A percentile compares a stretch with the other conserved stretches of the same genome.
These are phyloP conservation scores for Hura crepitans DNA, from an alignment of 441 rosid genomes.

Conservation along the genomic window DNA sequence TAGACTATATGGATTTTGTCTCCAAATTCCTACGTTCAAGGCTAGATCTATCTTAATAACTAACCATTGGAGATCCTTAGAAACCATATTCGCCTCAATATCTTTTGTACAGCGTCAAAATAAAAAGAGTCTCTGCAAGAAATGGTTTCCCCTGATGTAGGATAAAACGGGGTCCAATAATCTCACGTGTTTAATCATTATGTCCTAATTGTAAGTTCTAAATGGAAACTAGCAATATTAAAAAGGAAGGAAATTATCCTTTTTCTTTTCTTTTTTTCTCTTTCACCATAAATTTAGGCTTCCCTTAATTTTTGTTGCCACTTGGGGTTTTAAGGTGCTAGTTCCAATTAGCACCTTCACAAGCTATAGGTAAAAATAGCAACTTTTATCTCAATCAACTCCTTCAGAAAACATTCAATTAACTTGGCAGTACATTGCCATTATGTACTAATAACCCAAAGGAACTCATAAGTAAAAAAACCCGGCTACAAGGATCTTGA, in stretches of 20 bases:
- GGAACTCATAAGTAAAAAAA: background rate
- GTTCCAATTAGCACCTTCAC: background rate
- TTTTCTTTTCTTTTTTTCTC: background rate
- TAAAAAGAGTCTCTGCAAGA: background rate
- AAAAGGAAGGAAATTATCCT: background rate
- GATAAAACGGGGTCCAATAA: background rate
- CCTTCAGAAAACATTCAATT: background rate
- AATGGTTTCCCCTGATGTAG: background rate
- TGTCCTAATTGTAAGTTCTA: slow-evolving; percentile 2
- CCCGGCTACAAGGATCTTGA: background rate
- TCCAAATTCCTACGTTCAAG: no score
- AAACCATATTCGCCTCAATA: no score
- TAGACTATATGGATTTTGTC: no score
- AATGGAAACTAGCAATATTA: background rate
- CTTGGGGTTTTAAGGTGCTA: background rate
- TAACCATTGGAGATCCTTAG: no score
- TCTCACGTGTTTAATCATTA: background rate
- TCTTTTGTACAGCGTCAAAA: background rate
- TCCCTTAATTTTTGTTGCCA: no score
- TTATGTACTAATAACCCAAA: background rate
- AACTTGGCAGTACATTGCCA: background rate
- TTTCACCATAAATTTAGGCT: no score
- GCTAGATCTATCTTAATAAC: no score
- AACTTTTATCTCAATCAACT: background rate
- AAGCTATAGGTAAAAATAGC: background rate